Evolutionary conservation across 352 stramenopile species (phyloP).

Genomic region (Phytopythium vexans): DNA sequence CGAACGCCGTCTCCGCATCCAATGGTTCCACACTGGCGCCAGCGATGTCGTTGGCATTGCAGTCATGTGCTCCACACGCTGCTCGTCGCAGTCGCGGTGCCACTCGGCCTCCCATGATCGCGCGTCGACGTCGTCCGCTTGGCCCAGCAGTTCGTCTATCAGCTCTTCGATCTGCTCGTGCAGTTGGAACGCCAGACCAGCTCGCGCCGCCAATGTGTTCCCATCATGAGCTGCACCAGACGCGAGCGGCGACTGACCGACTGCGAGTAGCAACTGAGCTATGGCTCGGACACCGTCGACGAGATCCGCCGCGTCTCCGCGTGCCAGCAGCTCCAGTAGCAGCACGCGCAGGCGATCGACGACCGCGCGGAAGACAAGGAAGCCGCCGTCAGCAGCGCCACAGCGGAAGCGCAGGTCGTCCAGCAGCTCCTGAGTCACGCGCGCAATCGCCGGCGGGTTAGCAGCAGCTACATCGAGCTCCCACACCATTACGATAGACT

Average conservation of each 20-base stretch:
- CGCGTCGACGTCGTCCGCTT: not conserved
- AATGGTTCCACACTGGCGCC: too few relatives aligned
- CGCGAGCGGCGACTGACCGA: not conserved
- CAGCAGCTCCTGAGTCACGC: slow-evolving; percentile 5
- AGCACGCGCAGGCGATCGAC: slow-evolving; percentile 5
- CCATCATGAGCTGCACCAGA: not conserved
- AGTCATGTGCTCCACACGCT: not conserved
- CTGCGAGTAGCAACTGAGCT: not conserved
- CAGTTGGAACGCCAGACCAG: not conserved
- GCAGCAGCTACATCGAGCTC: too few relatives aligned
- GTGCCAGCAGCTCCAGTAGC: not conserved
- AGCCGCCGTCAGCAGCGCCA: too few relatives aligned
- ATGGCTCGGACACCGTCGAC: not conserved
- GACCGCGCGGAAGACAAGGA: not conserved
- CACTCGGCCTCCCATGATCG: not conserved
- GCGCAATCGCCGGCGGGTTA: slow-evolving; percentile 1
- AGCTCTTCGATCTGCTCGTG: not conserved
- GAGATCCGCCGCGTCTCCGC: not conserved
- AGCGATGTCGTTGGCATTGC: too few relatives aligned
- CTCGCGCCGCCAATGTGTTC: not conserved
- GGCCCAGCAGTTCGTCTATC: not conserved
- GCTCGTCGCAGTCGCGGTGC: slow-evolving; percentile 1
- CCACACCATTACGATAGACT: too few relatives aligned
- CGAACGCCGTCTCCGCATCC: too few relatives aligned
- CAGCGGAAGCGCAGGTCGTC: not conserved